phyloP scores from a whole-genome alignment of 2,329 filamentous ascomycete species.

The Nannizziopsis arthrosporioides region DNA sequence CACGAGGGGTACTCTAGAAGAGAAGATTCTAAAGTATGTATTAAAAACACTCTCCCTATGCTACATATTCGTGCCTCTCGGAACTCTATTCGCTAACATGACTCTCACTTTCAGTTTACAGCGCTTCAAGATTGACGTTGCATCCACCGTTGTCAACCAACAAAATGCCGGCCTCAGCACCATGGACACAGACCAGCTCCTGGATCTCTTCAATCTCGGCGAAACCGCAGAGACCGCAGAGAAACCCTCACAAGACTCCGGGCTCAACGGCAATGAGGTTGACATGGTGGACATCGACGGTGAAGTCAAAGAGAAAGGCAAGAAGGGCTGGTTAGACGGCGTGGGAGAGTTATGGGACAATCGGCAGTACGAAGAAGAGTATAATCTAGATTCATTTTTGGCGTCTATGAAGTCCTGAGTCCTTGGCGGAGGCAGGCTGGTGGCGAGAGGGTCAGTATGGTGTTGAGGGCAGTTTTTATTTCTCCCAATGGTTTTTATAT shows the following conservation, averaged over 20 bases:
- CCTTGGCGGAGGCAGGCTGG: not conserved
- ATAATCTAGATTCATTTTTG: conserved; percentile 88
- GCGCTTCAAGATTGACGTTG: conserved; percentile 98
- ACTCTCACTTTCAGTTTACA: conserved; percentile 53
- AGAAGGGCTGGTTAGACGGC: conserved; percentile 93
- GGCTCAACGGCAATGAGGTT: conserved; percentile 42
- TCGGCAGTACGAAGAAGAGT: conserved; percentile 94
- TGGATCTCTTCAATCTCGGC: conserved; percentile 88
- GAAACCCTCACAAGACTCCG: conserved; percentile 54
- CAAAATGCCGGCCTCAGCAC: conserved; percentile 89
- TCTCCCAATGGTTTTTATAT: no score
- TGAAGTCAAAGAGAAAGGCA: conserved; percentile 84
- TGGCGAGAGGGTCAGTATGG: no score
- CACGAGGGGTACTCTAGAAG: conserved; percentile 87
- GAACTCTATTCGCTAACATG: not conserved
- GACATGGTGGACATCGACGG: conserved; percentile 92
- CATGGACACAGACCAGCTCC: conserved; percentile 97
- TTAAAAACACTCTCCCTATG: not conserved
- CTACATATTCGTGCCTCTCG: not conserved
- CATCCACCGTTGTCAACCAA: conserved; percentile 95
- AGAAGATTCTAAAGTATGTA: conserved; percentile 80
- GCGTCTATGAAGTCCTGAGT: conserved; percentile 62
- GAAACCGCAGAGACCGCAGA: conserved; percentile 48
- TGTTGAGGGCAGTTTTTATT: no score
- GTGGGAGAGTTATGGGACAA: conserved; percentile 95